These are phyloP conservation scores for Puya raimondii DNA, from an alignment of 176 grass and related monocot species.

Conservation along the genomic window DNA sequence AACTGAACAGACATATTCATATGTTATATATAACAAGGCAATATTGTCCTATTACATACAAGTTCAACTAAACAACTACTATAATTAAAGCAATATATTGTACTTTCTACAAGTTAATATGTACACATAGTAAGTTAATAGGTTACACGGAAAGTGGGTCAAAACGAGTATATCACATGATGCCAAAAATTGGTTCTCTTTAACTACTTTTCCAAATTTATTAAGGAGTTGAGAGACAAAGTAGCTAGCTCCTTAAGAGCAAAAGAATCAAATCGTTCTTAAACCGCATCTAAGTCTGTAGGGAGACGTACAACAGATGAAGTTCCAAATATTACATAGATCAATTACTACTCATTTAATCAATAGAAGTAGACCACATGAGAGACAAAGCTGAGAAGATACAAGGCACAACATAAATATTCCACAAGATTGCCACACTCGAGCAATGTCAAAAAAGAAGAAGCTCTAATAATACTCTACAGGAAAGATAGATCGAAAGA, in stretches of 20 bases:
- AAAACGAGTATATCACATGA: too few species aligned
- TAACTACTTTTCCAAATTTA: too few species aligned
- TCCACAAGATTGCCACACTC: not conserved
- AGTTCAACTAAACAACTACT: not conserved
- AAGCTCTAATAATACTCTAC: too few species aligned
- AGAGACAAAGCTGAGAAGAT: not conserved
- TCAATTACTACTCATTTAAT: not conserved
- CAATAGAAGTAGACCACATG: not conserved
- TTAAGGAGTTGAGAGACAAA: too few species aligned
- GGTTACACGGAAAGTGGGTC: not conserved
- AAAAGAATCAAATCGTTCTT: too few species aligned
- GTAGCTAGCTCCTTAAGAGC: too few species aligned
- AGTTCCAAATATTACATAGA: not conserved
- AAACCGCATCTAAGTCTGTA: not conserved
- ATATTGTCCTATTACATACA: not conserved
- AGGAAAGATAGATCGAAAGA: not conserved
- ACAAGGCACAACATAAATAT: not conserved
- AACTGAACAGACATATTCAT: too few species aligned
- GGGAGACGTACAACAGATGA: not conserved
- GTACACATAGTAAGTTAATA: not conserved
- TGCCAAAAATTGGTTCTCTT: too few species aligned
- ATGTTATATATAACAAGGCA: too few species aligned
- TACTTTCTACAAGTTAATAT: not conserved
- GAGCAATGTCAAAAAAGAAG: too few species aligned
- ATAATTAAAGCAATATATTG: not conserved